phyloP scores from a whole-genome alignment of 2,329 filamentous ascomycete species.

The Aspergillus jensenii region DNA sequence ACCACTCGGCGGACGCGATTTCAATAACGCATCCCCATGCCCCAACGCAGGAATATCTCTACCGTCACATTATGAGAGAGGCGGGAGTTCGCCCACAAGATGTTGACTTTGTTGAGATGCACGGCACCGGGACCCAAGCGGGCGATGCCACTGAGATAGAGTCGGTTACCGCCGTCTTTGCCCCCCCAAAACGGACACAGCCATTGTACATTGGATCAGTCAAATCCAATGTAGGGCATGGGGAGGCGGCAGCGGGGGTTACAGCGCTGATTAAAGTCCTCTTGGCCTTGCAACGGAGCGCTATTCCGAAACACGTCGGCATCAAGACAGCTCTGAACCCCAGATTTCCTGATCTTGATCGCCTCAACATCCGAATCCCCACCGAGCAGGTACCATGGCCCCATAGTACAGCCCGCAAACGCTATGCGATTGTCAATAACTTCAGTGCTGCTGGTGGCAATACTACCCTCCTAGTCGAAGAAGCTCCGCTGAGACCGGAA shows the following conservation, averaged over 20 bases:
- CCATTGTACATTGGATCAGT: slow-evolving; percentile 25
- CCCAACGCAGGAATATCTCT: slow-evolving; percentile 37
- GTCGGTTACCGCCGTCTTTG: slow-evolving; percentile 37
- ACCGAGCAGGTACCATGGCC: slow-evolving; percentile 42
- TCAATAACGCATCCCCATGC: slow-evolving; percentile 46
- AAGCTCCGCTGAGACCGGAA: slow-evolving; percentile 53
- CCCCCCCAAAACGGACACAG: slow-evolving; percentile 29
- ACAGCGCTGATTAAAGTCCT: slow-evolving; percentile 59
- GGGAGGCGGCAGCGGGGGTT: slow-evolving; percentile 33
- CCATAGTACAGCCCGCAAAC: slow-evolving; percentile 22
- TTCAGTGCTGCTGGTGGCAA: slow-evolving; percentile 71
- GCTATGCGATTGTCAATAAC: slow-evolving; percentile 56
- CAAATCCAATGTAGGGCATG: slow-evolving; percentile 30
- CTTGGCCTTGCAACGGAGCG: slow-evolving; percentile 62
- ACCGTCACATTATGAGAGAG: slow-evolving; percentile 34
- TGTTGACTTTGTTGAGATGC: slow-evolving; percentile 41
- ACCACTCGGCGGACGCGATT: slow-evolving; percentile 47
- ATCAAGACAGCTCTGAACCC: slow-evolving; percentile 54
- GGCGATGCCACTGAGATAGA: slow-evolving; percentile 39
- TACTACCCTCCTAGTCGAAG: slow-evolving; percentile 62
- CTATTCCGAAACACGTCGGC: slow-evolving; percentile 65
- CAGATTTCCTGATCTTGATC: slow-evolving; percentile 29
- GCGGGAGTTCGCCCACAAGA: slow-evolving; percentile 37
- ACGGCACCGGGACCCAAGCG: slow-evolving; percentile 44
- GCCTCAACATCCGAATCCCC: slow-evolving; percentile 31